phyloP scores from a whole-genome alignment of 2,329 filamentous ascomycete species.

The Penicillium janthinellum region DNA sequence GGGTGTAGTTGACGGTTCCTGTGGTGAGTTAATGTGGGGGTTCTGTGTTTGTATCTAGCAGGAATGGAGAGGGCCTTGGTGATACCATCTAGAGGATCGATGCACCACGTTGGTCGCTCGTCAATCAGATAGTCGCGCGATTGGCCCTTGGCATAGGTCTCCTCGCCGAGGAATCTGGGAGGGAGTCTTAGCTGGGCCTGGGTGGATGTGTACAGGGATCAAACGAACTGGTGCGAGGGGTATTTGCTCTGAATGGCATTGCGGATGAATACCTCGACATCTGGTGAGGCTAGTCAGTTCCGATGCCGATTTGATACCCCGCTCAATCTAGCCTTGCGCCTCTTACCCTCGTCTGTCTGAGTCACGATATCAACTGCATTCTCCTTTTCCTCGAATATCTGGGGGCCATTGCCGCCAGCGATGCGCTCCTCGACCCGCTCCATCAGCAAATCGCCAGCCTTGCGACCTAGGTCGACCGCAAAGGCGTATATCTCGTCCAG shows the following conservation, averaged over 20 bases:
- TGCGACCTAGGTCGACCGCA: conserved; percentile 68
- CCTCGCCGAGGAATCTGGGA: conserved; percentile 72
- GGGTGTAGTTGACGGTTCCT: conserved; percentile 77
- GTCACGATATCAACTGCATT: conserved; percentile 77
- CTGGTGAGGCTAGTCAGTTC: conserved; percentile 43
- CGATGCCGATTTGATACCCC: not conserved
- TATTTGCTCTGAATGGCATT: conserved; percentile 60
- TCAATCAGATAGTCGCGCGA: conserved; percentile 70
- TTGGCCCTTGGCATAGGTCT: conserved; percentile 69
- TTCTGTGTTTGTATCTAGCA: too few relatives aligned
- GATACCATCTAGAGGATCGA: conserved; percentile 72
- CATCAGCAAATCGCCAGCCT: conserved; percentile 69
- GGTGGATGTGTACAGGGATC: too few relatives aligned
- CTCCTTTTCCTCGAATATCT: conserved; percentile 65
- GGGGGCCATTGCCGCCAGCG: conserved; percentile 37
- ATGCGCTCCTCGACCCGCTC: conserved; percentile 63
- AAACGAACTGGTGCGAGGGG: conserved; percentile 64
- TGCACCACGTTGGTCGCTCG: conserved; percentile 68
- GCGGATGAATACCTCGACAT: conserved; percentile 72
- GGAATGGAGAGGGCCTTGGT: not conserved
- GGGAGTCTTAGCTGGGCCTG: not conserved
- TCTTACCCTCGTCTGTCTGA: conserved; percentile 69
- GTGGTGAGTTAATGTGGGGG: not conserved
- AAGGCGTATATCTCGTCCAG: conserved; percentile 69
- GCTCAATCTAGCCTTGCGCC: not conserved